Conservation (phyloP, 805 yeast genomes). For the Nakazawaea populi region DNA sequence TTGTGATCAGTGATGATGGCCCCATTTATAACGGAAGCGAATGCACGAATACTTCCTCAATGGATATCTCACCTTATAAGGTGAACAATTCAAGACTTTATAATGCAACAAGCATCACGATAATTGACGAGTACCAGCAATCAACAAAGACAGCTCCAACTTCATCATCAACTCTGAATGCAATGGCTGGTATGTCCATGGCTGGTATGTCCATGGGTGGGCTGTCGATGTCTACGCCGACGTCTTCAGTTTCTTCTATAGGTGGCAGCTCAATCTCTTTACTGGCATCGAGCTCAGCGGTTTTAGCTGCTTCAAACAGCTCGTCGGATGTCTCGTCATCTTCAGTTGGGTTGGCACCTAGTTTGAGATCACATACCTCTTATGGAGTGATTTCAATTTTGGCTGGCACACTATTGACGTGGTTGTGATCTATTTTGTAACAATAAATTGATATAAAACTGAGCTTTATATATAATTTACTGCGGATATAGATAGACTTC, state of each 20-base stretch:
- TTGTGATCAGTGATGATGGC: slow-evolving; percentile 20
- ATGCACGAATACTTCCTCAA: slow-evolving; percentile 20
- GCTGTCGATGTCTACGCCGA: not conserved
- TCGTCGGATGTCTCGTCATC: not conserved
- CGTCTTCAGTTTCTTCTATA: too few relatives aligned
- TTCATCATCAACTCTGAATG: not conserved
- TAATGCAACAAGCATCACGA: slow-evolving; percentile 8
- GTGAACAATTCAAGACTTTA: not conserved
- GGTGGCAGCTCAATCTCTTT: too few relatives aligned
- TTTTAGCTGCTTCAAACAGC: not conserved
- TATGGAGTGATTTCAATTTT: too few relatives aligned
- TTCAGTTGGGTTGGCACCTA: not conserved
- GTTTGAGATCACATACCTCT: too few relatives aligned
- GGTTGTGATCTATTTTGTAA: not conserved
- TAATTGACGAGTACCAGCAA: not conserved
- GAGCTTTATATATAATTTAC: too few relatives aligned
- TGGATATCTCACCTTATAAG: slow-evolving; percentile 6
- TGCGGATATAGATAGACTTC: too few relatives aligned
- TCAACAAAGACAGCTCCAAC: not conserved
- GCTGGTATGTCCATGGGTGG: not conserved
- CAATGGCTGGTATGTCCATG: not conserved
- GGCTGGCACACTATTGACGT: not conserved
- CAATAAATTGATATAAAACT: too few relatives aligned
- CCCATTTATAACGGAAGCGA: slow-evolving; percentile 19
- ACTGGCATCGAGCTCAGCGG: too few relatives aligned